These are phyloP conservation scores for Arachnopeziza araneosa DNA, from an alignment of 2,329 filamentous ascomycete species.

Conservation along the genomic window DNA sequence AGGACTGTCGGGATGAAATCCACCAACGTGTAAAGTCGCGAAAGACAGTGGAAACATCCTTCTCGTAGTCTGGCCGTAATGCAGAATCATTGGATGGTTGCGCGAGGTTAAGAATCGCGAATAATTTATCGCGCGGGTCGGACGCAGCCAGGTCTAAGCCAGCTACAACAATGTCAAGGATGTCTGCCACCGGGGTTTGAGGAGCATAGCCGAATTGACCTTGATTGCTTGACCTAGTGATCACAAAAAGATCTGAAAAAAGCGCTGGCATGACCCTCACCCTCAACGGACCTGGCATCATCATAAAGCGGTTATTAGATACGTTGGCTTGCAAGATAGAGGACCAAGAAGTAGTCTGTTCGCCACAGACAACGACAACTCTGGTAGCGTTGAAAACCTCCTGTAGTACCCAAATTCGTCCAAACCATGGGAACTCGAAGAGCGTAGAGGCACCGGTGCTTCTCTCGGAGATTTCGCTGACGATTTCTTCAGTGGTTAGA, in stretches of 20 bases:
- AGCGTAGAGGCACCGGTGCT: neutral
- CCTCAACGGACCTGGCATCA: neutral
- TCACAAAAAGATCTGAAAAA: neutral
- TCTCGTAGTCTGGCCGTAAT: conserved; percentile 3
- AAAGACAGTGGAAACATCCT: neutral
- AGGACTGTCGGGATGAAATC: conserved; percentile 2
- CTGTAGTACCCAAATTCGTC: neutral
- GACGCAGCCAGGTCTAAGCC: conserved; percentile 6
- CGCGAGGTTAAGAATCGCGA: conserved; percentile 4
- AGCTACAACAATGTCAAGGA: neutral
- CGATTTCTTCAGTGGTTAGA: neutral
- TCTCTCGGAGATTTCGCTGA: neutral
- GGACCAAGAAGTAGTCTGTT: neutral
- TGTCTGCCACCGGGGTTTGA: neutral
- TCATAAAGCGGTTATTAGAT: neutral
- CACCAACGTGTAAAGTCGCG: conserved; percentile 8
- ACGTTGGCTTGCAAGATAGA: neutral
- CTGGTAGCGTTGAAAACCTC: neutral
- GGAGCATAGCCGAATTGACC: neutral
- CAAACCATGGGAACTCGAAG: neutral
- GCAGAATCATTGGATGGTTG: neutral
- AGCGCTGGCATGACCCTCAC: neutral
- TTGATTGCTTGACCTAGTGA: neutral
- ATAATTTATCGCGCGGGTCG: conserved; percentile 9
- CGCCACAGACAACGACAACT: neutral